A percentile compares a stretch with the other conserved stretches of the same genome.
phyloP scores from a whole-genome alignment of 805 yeast species.

The Candida oleophila region DNA sequence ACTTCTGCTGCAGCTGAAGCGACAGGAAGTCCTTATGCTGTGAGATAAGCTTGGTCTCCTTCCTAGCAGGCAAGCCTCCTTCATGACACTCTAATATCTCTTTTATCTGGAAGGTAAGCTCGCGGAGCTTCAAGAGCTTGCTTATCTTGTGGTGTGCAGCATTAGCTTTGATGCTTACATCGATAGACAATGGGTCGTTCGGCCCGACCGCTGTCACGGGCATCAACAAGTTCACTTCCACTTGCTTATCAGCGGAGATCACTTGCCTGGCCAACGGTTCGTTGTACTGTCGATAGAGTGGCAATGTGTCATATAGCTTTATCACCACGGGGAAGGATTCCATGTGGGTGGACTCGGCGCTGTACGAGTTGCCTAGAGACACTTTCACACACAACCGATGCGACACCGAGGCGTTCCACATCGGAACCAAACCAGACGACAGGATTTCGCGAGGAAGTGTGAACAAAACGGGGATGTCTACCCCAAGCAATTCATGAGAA shows the following conservation, averaged over 20 bases:
- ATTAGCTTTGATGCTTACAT: slow-evolving; percentile 42
- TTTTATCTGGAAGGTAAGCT: slow-evolving; percentile 46
- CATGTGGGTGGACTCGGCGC: slow-evolving; percentile 28
- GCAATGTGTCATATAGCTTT: slow-evolving; percentile 56
- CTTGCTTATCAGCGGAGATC: slow-evolving; percentile 48
- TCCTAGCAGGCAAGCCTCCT: slow-evolving; percentile 48
- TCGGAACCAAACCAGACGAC: slow-evolving; percentile 49
- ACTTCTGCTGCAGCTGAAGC: slow-evolving; percentile 12
- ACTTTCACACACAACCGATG: slow-evolving; percentile 45
- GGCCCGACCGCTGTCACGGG: slow-evolving; percentile 61
- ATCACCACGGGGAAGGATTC: slow-evolving; percentile 51
- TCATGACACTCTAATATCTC: slow-evolving; percentile 57
- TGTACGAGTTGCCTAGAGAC: slow-evolving; percentile 27
- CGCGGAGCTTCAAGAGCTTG: slow-evolving; percentile 39
- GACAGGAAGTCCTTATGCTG: slow-evolving; percentile 25
- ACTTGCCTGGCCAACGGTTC: slow-evolving; percentile 48
- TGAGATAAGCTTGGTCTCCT: slow-evolving; percentile 41
- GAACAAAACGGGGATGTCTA: slow-evolving; percentile 60
- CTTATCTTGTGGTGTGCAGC: slow-evolving; percentile 26
- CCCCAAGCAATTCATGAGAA: slow-evolving; percentile 44
- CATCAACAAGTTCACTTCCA: slow-evolving; percentile 44
- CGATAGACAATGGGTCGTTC: slow-evolving; percentile 44
- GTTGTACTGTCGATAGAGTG: slow-evolving; percentile 53
- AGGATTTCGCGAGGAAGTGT: slow-evolving; percentile 54
- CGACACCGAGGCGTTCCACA: slow-evolving; percentile 48